A percentile compares a stretch with the other conserved stretches of the same genome.
These are phyloP conservation scores for Debaryomyces castellii DNA, from an alignment of 805 yeast species.

Conservation along the genomic window DNA sequence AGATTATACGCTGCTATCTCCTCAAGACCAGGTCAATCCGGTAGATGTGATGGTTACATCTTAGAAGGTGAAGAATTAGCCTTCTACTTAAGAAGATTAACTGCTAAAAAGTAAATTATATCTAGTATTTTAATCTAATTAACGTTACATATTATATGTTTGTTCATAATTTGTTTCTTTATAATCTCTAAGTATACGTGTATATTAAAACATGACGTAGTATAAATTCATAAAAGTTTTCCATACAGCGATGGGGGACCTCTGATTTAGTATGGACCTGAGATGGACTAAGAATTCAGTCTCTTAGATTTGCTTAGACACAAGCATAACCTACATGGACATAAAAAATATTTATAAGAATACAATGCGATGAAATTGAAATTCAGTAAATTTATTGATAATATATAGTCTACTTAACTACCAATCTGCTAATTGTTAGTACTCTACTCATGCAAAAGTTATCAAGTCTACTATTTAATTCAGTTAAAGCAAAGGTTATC, in stretches of 20 bases:
- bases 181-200: slow-evolving; percentile 10
- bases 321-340: too few relatives aligned
- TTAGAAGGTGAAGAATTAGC: slow-evolving; percentile 99
- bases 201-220: slow-evolving; percentile 6
- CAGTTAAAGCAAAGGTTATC: slow-evolving; percentile 4
- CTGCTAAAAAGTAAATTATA: slow-evolving; percentile 88
- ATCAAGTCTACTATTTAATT: background rate
- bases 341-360: too few relatives aligned
- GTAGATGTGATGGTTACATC: slow-evolving; percentile 99
- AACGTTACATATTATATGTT: slow-evolving; percentile 3
- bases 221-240: background rate
- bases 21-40: slow-evolving; percentile 99
- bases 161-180: slow-evolving; percentile 4
- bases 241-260: background rate
- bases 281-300: too few relatives aligned
- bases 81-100: slow-evolving; percentile 99
- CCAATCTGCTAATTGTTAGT: background rate
- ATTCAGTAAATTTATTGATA: background rate
- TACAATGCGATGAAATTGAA: too few relatives aligned
- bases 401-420: background rate
- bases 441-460: background rate
- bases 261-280: too few relatives aligned
- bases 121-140: slow-evolving; percentile 4
- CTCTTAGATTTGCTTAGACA: too few relatives aligned
- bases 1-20: slow-evolving; percentile 98